Evolutionary conservation across 306 rosid species (phyloP).

Genomic region (Alnus rubra): DNA sequence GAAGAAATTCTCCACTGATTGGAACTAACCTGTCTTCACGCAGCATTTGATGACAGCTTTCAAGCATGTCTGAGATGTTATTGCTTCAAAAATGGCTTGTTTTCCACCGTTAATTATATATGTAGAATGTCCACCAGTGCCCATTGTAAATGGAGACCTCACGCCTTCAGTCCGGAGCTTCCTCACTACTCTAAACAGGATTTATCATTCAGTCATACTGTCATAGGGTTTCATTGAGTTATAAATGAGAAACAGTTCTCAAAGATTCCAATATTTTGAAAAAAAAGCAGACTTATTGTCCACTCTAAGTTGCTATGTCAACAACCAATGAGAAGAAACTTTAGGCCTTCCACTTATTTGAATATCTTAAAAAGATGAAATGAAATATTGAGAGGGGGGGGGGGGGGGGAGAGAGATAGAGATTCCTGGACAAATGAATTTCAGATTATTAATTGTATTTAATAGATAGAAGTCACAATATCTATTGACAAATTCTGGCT

Average conservation of each 20-base stretch:
- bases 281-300: not conserved
- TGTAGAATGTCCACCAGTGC: constrained; percentile 31
- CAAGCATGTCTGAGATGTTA: constrained; percentile 44
- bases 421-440: constrained; percentile 30
- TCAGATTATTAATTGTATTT: constrained; percentile 16
- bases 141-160: constrained; percentile 38
- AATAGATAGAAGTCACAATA: constrained; percentile 20
- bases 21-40: constrained; percentile 54
- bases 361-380: constrained; percentile 19
- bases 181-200: constrained; percentile 36
- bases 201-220: constrained; percentile 28
- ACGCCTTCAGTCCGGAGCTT: constrained; percentile 36
- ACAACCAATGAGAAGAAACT: not conserved
- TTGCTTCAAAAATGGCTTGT: constrained; percentile 46
- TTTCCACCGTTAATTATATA: constrained; percentile 44
- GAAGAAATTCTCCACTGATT: constrained; percentile 71
- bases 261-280: constrained; percentile 19
- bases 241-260: constrained; percentile 17
- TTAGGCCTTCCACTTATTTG: constrained; percentile 26
- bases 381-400: not conserved
- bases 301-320: not conserved
- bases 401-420: not conserved
- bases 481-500: constrained; percentile 45
- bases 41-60: constrained; percentile 57
- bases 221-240: constrained; percentile 24